These are phyloP conservation scores for Thymus mandschuricus DNA, from an alignment of 257 asterid species.

Conservation along the genomic window DNA sequence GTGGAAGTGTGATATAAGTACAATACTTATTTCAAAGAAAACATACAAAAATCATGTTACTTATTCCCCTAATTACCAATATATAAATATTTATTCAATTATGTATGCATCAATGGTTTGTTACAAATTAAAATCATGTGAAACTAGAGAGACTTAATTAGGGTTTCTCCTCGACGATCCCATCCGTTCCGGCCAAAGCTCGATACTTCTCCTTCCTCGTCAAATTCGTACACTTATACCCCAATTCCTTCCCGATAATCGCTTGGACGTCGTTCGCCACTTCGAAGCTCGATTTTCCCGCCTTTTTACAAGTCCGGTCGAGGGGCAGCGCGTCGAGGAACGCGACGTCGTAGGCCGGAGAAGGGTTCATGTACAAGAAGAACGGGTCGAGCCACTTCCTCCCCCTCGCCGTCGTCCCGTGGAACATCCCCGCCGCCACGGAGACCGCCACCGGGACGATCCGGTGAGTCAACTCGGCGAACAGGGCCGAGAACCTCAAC, in stretches of 20 bases:
- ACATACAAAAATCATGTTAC: no score
- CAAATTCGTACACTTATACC: conserved; percentile 40
- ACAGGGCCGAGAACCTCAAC: conserved; percentile 38
- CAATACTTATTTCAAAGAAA: no score
- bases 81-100: no score
- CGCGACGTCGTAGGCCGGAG: conserved; percentile 38
- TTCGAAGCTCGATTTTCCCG: conserved; percentile 39
- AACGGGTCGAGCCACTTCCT: conserved; percentile 45
- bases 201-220: conserved; percentile 51
- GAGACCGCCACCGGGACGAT: conserved; percentile 42
- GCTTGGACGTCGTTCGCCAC: conserved; percentile 48
- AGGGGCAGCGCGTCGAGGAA: conserved; percentile 37
- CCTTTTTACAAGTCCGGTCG: conserved; percentile 38
- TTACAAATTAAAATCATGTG: no score
- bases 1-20: no score
- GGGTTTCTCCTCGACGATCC: conserved; percentile 13
- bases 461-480: conserved; percentile 39
- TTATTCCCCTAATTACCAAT: no score
- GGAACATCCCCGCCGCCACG: conserved; percentile 22
- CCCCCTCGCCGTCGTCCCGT: conserved; percentile 45
- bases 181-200: conserved; percentile 45
- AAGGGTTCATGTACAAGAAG: conserved; percentile 44
- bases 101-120: no score
- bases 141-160: no score
- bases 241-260: conserved; percentile 36